Conservation (phyloP, 1,284 basidiomycete species). For the Ustilago loliicola region DNA sequence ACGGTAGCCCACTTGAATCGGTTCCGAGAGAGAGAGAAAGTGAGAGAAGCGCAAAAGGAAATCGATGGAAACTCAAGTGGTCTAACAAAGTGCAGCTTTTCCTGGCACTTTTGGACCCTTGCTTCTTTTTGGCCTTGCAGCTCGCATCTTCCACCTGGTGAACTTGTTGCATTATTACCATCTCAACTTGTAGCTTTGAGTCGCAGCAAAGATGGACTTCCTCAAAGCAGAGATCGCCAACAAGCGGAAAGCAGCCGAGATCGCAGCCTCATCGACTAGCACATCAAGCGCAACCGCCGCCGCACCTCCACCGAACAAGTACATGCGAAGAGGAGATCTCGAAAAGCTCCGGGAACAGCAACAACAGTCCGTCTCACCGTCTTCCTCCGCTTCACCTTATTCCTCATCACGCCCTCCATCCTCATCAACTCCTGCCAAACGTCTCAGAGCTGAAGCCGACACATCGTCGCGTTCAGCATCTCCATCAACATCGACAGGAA, state of each 20-base stretch:
- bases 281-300: constrained; percentile 5
- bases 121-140: constrained; percentile 2
- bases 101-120: constrained; percentile 19
- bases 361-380: constrained; percentile 27
- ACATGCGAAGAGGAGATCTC: constrained; percentile 62
- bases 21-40: constrained; percentile 22
- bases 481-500: constrained; percentile 10
- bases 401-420: constrained; percentile 3
- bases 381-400: constrained; percentile 4
- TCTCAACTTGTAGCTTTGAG: neutral
- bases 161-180: too few relatives aligned
- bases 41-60: neutral
- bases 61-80: neutral
- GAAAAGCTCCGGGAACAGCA: constrained; percentile 46
- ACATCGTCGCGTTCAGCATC: neutral
- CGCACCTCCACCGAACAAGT: constrained; percentile 41
- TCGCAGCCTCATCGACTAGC: constrained; percentile 17
- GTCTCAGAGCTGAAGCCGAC: constrained; percentile 2
- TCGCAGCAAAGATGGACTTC: constrained; percentile 78
- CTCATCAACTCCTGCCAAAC: constrained; percentile 13
- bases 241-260: constrained; percentile 79
- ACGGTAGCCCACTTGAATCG: constrained; percentile 21
- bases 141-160: too few relatives aligned
- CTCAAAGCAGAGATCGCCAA: constrained; percentile 83
- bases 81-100: constrained; percentile 19